A percentile compares a stretch with the other conserved stretches of the same genome.
phyloP scores from a whole-genome alignment of 495 filamentous ascomycete species.

The Cetradonia linearis region DNA sequence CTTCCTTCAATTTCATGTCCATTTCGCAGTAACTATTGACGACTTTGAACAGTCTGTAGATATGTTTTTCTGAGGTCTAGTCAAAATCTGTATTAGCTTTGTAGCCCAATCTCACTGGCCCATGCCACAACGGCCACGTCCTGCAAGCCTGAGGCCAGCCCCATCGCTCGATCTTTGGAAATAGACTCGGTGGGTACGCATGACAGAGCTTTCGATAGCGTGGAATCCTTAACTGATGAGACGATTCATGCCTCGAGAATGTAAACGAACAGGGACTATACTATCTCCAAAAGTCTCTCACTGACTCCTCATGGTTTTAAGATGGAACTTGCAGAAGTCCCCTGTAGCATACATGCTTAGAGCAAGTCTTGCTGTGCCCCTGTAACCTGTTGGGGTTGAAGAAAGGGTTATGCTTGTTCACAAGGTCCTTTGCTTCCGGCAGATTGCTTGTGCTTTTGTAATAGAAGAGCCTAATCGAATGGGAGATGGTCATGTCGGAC shows the following conservation, averaged over 20 bases:
- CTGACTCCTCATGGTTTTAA: no score
- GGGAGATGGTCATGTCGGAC: background rate
- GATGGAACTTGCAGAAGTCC: no score
- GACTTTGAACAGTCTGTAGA: background rate
- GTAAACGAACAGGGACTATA: background rate
- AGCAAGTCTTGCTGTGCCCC: background rate
- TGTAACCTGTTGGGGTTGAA: background rate
- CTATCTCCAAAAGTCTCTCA: no score
- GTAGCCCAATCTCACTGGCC: background rate
- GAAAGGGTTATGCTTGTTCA: background rate
- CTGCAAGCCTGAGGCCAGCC: background rate
- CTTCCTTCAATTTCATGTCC: no score
- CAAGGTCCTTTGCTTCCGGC: background rate
- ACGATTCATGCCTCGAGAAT: background rate
- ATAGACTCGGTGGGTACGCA: background rate
- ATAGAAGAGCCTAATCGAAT: background rate
- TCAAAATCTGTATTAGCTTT: background rate
- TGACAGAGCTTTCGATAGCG: background rate
- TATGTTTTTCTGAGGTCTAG: background rate
- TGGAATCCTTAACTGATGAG: background rate
- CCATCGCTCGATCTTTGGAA: background rate
- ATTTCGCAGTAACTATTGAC: background rate
- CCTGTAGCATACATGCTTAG: background rate
- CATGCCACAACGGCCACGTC: background rate
- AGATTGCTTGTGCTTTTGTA: no score